Evolutionary conservation across 768 basidiomycete species (phyloP).

Genomic region (Boletus speciosus): DNA sequence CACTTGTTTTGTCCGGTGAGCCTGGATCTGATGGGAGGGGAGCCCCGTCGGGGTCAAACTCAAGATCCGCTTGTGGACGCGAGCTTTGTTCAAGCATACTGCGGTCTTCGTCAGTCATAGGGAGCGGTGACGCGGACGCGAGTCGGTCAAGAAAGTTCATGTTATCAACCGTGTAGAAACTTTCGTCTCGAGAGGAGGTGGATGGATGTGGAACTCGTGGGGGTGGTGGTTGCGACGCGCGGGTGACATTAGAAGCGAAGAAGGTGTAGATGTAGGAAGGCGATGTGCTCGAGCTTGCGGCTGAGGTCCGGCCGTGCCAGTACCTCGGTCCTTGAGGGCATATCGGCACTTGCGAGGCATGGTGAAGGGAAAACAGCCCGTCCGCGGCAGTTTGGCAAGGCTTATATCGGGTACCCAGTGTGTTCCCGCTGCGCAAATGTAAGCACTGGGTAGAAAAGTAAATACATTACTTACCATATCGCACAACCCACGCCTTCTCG

Average conservation of each 20-base stretch:
- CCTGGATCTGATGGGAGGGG: constrained; percentile 35
- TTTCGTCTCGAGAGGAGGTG: constrained; percentile 17
- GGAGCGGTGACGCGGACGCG: constrained; percentile 36
- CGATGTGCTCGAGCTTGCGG: constrained; percentile 14
- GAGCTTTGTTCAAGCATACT: constrained; percentile 6
- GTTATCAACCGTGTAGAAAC: constrained; percentile 19
- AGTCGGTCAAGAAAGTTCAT: constrained; percentile 41
- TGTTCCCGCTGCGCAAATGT: constrained; percentile 51
- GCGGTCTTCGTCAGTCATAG: constrained; percentile 35
- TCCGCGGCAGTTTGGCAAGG: constrained; percentile 58
- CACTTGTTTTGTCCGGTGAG: constrained; percentile 41
- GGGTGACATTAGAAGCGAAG: constrained; percentile 44
- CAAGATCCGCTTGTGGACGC: constrained; percentile 16
- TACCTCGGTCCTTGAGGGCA: constrained; percentile 43
- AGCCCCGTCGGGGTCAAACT: constrained; percentile 46
- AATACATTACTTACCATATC: constrained; percentile 41
- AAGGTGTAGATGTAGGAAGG: constrained; percentile 41
- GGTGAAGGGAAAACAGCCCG: constrained; percentile 34
- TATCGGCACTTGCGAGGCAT: constrained; percentile 19
- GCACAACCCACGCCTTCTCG: constrained; percentile 68
- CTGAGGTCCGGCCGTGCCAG: constrained; percentile 34
- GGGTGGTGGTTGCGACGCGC: constrained; percentile 21
- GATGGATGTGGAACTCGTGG: neutral
- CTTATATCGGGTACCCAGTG: constrained; percentile 58
- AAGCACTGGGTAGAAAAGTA: constrained; percentile 4